These are phyloP conservation scores for Excoecaria agallocha DNA, from an alignment of 345 rosid genomes.

Conservation along the genomic window DNA sequence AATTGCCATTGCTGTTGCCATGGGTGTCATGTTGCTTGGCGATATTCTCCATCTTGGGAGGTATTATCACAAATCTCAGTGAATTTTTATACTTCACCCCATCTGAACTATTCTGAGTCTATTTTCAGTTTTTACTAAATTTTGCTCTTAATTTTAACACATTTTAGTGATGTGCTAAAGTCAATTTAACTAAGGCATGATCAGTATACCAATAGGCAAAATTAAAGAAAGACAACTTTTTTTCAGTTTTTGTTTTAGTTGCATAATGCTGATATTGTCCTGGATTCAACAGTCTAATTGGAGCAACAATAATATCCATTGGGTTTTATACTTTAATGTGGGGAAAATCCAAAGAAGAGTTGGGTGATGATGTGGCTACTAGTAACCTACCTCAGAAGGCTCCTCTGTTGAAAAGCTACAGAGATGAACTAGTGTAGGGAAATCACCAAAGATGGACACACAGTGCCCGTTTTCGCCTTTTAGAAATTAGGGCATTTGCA, in stretches of 20 bases:
- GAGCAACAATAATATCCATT: conserved; percentile 62
- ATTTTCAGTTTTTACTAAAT: no score
- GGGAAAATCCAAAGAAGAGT: conserved; percentile 78
- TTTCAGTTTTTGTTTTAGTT: neutral
- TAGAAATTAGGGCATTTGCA: no score
- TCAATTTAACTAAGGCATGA: no score
- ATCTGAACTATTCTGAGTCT: no score
- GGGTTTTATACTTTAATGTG: conserved; percentile 89
- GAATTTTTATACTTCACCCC: no score
- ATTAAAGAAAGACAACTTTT: no score
- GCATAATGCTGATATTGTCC: neutral
- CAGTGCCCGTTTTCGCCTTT: neutral
- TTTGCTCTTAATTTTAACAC: no score
- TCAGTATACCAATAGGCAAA: no score
- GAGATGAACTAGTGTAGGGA: conserved; percentile 39
- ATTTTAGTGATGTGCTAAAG: no score
- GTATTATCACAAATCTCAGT: conserved; percentile 2
- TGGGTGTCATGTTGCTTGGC: conserved; percentile 31
- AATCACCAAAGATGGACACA: neutral
- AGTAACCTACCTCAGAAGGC: conserved; percentile 35
- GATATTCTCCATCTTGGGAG: conserved; percentile 35
- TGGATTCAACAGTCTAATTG: conserved; percentile 49
- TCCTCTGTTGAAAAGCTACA: conserved; percentile 57
- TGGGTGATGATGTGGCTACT: conserved; percentile 38
- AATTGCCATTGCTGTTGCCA: conserved; percentile 31